These are phyloP conservation scores for Wickerhamomyces kurtzmanii DNA, from an alignment of 805 yeast species.

Conservation along the genomic window DNA sequence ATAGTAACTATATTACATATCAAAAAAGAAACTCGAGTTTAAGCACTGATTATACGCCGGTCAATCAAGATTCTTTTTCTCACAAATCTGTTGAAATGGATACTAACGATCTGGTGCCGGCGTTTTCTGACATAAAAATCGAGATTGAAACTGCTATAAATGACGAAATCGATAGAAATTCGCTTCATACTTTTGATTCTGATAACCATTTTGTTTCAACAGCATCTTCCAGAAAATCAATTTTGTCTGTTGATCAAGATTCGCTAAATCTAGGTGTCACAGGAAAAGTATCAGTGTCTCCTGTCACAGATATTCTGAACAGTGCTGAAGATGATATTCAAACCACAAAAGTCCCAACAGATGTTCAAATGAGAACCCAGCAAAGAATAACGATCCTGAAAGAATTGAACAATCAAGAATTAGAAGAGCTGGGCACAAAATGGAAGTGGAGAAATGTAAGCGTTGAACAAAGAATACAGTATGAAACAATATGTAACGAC, in stretches of 20 bases:
- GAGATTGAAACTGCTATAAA: slow-evolving; percentile 7
- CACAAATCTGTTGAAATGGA: slow-evolving; percentile 8
- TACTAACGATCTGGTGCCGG: slow-evolving; percentile 14
- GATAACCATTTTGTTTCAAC: slow-evolving; percentile 2
- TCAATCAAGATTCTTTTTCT: not conserved
- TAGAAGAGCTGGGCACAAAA: too few species aligned
- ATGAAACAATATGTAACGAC: slow-evolving; percentile 14
- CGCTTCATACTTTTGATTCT: not conserved
- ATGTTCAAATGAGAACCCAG: slow-evolving; percentile 10
- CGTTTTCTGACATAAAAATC: slow-evolving; percentile 14
- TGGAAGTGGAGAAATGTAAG: slow-evolving; percentile 1
- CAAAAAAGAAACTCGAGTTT: too few species aligned
- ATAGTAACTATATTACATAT: slow-evolving; percentile 7
- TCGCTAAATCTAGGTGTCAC: not conserved
- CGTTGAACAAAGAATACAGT: slow-evolving; percentile 7
- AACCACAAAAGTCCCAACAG: not conserved
- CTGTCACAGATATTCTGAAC: not conserved
- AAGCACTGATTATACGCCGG: slow-evolving; percentile 4
- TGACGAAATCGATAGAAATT: not conserved
- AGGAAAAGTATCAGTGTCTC: too few species aligned
- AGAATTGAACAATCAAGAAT: slow-evolving; percentile 6
- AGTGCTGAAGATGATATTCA: slow-evolving; percentile 1
- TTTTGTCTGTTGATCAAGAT: too few species aligned
- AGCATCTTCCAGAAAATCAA: too few species aligned
- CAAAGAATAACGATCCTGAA: slow-evolving; percentile 12